Evolutionary conservation across 2,329 filamentous ascomycete species (phyloP).

Genomic region (Kalmusia sp.): DNA sequence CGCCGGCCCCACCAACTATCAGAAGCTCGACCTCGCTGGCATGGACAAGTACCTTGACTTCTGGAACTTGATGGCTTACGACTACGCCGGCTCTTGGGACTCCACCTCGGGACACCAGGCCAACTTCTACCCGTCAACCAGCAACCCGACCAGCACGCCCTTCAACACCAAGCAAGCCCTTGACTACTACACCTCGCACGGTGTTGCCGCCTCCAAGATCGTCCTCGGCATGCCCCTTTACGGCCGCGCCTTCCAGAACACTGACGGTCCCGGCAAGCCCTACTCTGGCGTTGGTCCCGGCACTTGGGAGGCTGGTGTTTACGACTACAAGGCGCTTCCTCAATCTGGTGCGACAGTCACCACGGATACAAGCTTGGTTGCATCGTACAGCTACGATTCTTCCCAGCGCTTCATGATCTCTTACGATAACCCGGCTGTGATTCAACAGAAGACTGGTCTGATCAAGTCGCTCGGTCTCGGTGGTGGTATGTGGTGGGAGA

Average conservation of each 20-base stretch:
- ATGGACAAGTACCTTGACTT: constrained; percentile 60
- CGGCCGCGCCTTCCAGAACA: constrained; percentile 44
- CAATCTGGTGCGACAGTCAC: constrained; percentile 28
- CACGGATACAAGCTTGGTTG: constrained; percentile 28
- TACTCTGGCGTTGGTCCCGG: constrained; percentile 41
- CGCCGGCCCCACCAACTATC: constrained; percentile 51
- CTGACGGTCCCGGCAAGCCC: constrained; percentile 40
- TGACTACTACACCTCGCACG: constrained; percentile 38
- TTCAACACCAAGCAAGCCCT: constrained; percentile 43
- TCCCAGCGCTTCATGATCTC: constrained; percentile 32
- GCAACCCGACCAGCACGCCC: constrained; percentile 38
- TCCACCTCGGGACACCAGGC: constrained; percentile 40
- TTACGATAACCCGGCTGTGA: constrained; percentile 44
- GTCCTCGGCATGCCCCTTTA: constrained; percentile 48
- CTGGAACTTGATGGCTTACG: constrained; percentile 81
- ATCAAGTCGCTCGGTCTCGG: constrained; percentile 38
- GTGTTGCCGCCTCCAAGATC: constrained; percentile 43
- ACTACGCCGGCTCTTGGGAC: constrained; percentile 62
- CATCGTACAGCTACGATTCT: constrained; percentile 42
- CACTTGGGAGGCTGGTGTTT: constrained; percentile 45
- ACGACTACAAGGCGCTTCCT: constrained; percentile 46
- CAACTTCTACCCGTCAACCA: constrained; percentile 34
- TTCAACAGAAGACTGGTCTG: constrained; percentile 33
- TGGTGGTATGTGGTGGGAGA: constrained; percentile 51
- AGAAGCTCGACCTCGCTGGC: constrained; percentile 49